A percentile compares a stretch with the other conserved stretches of the same genome.
These are phyloP conservation scores for Tricholoma saponaceum DNA, from an alignment of 768 basidiomycete species.

Conservation along the genomic window DNA sequence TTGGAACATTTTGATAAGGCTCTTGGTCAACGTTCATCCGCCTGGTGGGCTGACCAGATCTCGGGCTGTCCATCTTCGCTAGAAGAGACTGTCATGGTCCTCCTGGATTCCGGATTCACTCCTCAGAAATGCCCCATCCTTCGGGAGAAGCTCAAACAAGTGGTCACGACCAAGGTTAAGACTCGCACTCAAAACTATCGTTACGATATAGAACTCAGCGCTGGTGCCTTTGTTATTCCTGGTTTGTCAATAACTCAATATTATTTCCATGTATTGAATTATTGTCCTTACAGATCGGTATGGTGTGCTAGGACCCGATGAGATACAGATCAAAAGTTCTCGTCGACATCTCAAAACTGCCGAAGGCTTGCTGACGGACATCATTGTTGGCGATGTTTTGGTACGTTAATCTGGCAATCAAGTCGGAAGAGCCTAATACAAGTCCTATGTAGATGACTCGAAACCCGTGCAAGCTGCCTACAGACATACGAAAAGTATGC, in stretches of 20 bases:
- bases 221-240: constrained; percentile 59
- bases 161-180: constrained; percentile 43
- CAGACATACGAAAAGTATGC: constrained; percentile 59
- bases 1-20: constrained; percentile 21
- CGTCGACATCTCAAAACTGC: constrained; percentile 31
- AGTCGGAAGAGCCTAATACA: background rate
- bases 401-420: constrained; percentile 20
- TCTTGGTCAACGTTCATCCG: constrained; percentile 40
- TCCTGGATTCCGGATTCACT: constrained; percentile 57
- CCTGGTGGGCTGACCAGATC: constrained; percentile 68
- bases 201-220: constrained; percentile 54
- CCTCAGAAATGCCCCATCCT: constrained; percentile 47
- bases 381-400: constrained; percentile 54
- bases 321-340: constrained; percentile 56
- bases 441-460: constrained; percentile 43
- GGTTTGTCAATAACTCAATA: constrained; percentile 36
- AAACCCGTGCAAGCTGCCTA: constrained; percentile 69
- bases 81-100: constrained; percentile 56
- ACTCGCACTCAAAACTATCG: constrained; percentile 37
- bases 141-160: constrained; percentile 47
- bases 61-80: constrained; percentile 60
- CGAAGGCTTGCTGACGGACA: constrained; percentile 44
- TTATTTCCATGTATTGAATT: background rate
- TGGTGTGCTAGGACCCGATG: constrained; percentile 46
- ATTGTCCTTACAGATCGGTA: constrained; percentile 39